These are phyloP conservation scores for Hirschioporus abietinus DNA, from an alignment of 768 basidiomycete genomes.

Conservation along the genomic window DNA sequence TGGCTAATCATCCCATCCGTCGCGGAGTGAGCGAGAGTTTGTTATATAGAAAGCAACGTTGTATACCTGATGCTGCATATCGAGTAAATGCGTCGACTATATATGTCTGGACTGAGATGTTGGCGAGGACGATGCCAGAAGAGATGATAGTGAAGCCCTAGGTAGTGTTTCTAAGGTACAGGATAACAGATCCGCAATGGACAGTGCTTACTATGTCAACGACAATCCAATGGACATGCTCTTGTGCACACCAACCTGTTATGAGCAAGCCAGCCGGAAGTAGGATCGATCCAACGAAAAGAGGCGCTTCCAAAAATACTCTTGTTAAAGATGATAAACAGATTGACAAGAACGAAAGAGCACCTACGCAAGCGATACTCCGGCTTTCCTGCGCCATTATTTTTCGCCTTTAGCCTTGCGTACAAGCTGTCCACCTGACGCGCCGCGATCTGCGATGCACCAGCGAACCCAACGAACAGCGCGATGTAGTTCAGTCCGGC, in stretches of 20 bases:
- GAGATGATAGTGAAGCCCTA: conserved; percentile 17
- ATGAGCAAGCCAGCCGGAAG: conserved; percentile 32
- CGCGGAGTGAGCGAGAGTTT: neutral
- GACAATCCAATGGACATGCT: conserved; percentile 28
- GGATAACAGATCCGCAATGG: conserved; percentile 8
- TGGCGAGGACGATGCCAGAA: conserved; percentile 20
- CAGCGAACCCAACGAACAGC: conserved; percentile 25
- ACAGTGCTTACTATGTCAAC: conserved; percentile 19
- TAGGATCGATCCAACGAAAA: conserved; percentile 13
- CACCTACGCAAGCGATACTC: conserved; percentile 9
- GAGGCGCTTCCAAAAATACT: conserved; percentile 20
- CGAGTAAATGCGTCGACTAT: conserved; percentile 19
- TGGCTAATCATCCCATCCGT: conserved; percentile 21
- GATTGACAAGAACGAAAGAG: neutral
- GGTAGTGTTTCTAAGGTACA: conserved; percentile 15
- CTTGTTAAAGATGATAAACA: neutral
- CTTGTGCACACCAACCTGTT: conserved; percentile 29
- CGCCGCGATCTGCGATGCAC: conserved; percentile 17
- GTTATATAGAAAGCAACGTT: neutral
- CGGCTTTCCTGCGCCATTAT: neutral
- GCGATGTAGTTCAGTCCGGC: conserved; percentile 25
- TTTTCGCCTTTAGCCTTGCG: conserved; percentile 1
- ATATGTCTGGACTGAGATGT: conserved; percentile 25
- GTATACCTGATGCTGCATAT: conserved; percentile 11
- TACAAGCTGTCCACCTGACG: conserved; percentile 20